phyloP scores from a whole-genome alignment of 2,329 filamentous ascomycete species.

The Fusarium transvaalense region DNA sequence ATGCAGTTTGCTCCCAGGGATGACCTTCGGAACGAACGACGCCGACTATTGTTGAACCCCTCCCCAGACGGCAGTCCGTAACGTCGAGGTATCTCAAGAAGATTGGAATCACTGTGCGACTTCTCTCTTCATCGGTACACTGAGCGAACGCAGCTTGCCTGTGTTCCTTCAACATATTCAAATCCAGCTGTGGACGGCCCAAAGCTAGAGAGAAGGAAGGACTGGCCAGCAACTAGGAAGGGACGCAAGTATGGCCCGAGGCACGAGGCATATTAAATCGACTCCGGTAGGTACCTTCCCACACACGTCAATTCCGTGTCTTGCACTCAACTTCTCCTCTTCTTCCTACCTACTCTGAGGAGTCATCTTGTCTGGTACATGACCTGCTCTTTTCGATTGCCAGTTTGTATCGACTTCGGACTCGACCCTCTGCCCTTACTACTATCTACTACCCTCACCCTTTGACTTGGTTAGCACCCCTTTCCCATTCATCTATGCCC shows the following conservation, averaged over 20 bases:
- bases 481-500: conserved; percentile 43
- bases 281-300: conserved; percentile 36
- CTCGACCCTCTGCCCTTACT: conserved; percentile 21
- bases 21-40: background rate
- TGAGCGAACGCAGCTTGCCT: background rate
- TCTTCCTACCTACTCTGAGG: conserved; percentile 37
- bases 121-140: background rate
- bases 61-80: background rate
- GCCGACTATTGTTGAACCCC: background rate
- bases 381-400: conserved; percentile 45
- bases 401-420: conserved; percentile 37
- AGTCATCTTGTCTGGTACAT: conserved; percentile 28
- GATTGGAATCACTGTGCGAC: no score
- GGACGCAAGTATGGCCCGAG: conserved; percentile 36
- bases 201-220: background rate
- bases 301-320: background rate
- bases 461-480: conserved; percentile 43
- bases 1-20: background rate
- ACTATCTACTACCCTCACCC: conserved; percentile 21
- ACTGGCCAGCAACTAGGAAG: conserved; percentile 2
- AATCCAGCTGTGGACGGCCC: background rate
- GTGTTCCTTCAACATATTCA: background rate
- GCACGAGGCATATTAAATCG: conserved; percentile 35
- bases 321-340: conserved; percentile 18
- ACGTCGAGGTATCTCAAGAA: background rate